phyloP scores from a whole-genome alignment of 2,329 filamentous ascomycete species.

The Neobulgaria alba region DNA sequence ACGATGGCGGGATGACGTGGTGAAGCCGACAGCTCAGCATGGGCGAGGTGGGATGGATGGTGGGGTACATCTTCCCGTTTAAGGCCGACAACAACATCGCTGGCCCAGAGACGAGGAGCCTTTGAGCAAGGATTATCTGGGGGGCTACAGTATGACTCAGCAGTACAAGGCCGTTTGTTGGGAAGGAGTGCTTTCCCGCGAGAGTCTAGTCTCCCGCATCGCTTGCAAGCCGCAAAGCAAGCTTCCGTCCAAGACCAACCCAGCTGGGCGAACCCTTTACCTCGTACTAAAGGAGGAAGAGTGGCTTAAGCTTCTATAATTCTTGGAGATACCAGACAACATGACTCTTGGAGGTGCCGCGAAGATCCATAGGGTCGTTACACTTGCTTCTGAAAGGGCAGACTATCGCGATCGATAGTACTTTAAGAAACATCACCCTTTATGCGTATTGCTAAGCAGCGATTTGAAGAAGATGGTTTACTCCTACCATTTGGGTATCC shows the following conservation, averaged over 20 bases:
- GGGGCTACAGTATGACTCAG: no score
- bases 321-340: conserved; percentile 6
- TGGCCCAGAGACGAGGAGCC: no score
- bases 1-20: no score
- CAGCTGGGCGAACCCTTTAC: not conserved
- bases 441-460: not conserved
- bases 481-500: not conserved
- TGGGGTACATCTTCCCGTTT: no score
- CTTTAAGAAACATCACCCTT: not conserved
- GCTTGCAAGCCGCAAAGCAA: not conserved
- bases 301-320: conserved; percentile 7
- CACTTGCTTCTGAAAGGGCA: conserved; percentile 7
- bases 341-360: conserved; percentile 4
- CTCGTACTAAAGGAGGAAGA: not conserved
- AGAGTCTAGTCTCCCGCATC: no score
- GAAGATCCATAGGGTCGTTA: conserved; percentile 5
- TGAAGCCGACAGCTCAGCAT: no score
- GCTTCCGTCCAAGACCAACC: not conserved
- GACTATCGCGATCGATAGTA: conserved; percentile 10
- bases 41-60: no score
- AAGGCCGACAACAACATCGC: no score
- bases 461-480: not conserved
- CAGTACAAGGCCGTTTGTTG: no score
- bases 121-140: no score
- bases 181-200: no score